Evolutionary conservation across 306 rosid genomes (phyloP).

Genomic region (Nissolia schottii): DNA sequence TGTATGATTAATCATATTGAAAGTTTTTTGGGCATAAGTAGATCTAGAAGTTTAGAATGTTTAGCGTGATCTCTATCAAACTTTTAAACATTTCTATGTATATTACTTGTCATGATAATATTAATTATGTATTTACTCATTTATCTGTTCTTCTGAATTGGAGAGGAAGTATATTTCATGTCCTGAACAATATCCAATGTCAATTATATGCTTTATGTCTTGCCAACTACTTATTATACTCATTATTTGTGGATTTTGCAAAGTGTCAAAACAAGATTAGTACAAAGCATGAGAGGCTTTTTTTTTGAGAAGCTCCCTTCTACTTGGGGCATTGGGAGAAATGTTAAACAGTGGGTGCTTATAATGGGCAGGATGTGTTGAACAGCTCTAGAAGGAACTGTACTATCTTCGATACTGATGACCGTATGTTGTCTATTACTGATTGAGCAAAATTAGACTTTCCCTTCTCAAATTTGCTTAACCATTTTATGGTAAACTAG

Average conservation of each 20-base stretch:
- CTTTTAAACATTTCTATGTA: not conserved
- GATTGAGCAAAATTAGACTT: not conserved
- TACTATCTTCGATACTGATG: not conserved
- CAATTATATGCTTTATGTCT: not conserved
- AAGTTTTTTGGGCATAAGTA: not conserved
- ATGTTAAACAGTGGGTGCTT: not conserved
- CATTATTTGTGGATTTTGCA: not conserved
- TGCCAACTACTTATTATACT: not conserved
- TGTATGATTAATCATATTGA: constrained; percentile 15
- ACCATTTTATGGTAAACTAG: not conserved
- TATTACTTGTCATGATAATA: not conserved
- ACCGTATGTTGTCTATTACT: not conserved
- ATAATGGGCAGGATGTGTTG: not conserved
- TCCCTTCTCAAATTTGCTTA: not conserved
- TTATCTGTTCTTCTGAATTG: not conserved
- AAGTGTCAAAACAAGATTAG: not conserved
- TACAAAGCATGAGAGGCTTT: not conserved
- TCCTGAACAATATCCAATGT: not conserved
- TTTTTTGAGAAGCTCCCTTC: not conserved
- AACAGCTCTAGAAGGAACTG: constrained; percentile 5
- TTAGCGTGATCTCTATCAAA: not conserved
- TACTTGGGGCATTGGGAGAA: not conserved
- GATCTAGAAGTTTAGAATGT: not conserved
- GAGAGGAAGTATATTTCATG: not conserved
- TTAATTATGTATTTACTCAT: not conserved